These are phyloP conservation scores for Fusarium pseudoanthophilum DNA, from an alignment of 2,329 filamentous ascomycete genomes.

Conservation along the genomic window DNA sequence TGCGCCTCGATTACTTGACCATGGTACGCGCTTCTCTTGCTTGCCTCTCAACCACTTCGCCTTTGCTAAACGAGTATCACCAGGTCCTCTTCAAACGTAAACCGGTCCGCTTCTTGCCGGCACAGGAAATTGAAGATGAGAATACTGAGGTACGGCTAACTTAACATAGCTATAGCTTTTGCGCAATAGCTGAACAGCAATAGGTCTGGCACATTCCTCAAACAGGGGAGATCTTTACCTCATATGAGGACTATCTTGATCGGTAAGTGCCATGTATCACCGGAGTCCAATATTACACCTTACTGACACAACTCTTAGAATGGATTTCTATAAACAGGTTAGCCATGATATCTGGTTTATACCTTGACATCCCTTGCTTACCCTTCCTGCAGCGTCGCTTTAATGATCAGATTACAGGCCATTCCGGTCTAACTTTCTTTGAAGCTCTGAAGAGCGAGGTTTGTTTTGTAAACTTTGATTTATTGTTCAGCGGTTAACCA, in stretches of 20 bases:
- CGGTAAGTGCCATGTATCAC: conserved; percentile 66
- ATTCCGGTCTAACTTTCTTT: conserved; percentile 90
- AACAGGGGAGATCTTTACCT: conserved; percentile 89
- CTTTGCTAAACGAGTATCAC: conserved; percentile 15
- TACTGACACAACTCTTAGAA: conserved; percentile 59
- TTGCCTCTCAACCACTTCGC: neutral
- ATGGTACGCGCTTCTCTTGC: conserved; percentile 35
- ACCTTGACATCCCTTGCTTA: conserved; percentile 27
- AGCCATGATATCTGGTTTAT: conserved; percentile 39
- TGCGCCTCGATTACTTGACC: conserved; percentile 32
- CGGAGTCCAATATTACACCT: neutral
- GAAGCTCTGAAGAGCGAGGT: conserved; percentile 93
- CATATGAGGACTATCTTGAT: conserved; percentile 87
- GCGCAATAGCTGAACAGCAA: conserved; percentile 30
- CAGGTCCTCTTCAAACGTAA: conserved; percentile 97
- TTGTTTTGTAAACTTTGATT: conserved; percentile 49
- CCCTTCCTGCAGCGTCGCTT: conserved; percentile 74
- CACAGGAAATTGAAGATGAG: conserved; percentile 80
- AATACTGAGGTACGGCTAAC: conserved; percentile 75
- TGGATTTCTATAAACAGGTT: conserved; percentile 95
- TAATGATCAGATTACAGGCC: conserved; percentile 95
- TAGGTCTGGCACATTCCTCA: conserved; percentile 93
- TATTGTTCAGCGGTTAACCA: conserved; percentile 19
- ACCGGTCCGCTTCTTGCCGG: conserved; percentile 83
- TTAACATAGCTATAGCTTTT: conserved; percentile 14